Evolutionary conservation across 495 filamentous ascomycete genomes (phyloP).

Genomic region (Jackrogersella minutella): DNA sequence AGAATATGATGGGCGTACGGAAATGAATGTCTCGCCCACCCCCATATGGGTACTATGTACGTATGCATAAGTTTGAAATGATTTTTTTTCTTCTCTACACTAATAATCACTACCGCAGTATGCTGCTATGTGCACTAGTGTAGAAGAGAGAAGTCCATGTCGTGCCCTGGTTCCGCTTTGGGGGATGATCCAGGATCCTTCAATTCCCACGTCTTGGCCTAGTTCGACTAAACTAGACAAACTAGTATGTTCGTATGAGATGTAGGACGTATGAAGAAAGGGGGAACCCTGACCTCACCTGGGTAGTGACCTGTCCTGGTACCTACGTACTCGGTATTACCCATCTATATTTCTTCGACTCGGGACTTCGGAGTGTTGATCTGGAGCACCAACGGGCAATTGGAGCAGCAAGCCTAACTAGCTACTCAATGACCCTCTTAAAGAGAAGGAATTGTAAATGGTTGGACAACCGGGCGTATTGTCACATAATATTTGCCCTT

Average conservation of each 20-base stretch:
- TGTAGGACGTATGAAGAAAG: constrained; percentile 25
- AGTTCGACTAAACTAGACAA: constrained; percentile 25
- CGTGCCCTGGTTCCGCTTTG: constrained; percentile 36
- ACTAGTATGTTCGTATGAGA: constrained; percentile 7
- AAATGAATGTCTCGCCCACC: constrained; percentile 9
- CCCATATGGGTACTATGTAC: constrained; percentile 18
- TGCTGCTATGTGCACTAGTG: constrained; percentile 6
- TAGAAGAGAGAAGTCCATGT: constrained; percentile 23
- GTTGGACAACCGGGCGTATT: constrained; percentile 2
- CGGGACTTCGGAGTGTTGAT: constrained; percentile 30
- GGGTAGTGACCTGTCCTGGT: constrained; percentile 3
- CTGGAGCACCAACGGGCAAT: constrained; percentile 7
- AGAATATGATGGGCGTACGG: constrained; percentile 19
- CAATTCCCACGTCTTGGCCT: constrained; percentile 37
- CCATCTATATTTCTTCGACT: constrained; percentile 14
- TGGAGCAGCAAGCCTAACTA: background rate
- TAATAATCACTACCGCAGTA: too few species aligned
- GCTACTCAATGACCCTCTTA: background rate
- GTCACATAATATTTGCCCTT: constrained; percentile 9
- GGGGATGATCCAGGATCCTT: constrained; percentile 37
- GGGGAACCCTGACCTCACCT: constrained; percentile 19
- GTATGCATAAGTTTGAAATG: constrained; percentile 12
- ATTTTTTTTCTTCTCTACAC: too few species aligned
- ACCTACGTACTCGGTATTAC: constrained; percentile 3
- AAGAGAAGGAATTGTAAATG: constrained; percentile 1